Evolutionary conservation across 1,139 yeast genomes (phyloP), one percentile per base, ranked within the genome.

Genomic region (Geotrichum phurueaensis): DNA sequence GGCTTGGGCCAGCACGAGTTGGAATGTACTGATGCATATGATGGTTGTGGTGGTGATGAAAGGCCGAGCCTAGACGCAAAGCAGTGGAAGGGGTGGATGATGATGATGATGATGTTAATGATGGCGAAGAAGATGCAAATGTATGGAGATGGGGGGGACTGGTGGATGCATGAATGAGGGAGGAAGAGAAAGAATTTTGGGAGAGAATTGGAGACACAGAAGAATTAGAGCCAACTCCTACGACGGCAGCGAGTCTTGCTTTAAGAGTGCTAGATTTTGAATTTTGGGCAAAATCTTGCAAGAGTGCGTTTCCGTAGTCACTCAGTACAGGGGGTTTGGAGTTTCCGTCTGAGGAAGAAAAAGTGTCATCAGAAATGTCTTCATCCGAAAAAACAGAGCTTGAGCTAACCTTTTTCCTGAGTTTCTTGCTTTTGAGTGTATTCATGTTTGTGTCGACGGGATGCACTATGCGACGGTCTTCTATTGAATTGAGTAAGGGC

Each of bases 261-360:
- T 54, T 45, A 7, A 54, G 53, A 31, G 53, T 54, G 49, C 48
- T 25, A 3, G 51, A 27, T 55, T 56, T 56, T 9, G 57, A 54
- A 48, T 53, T 49, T 18, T 47, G 54, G n/a, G 36, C 22, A 27
- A 51, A 23, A 29, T 73, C 76, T 23, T 75, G 74, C 45, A 79
- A 65, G 6, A 79, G 65, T 18, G 78, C 78, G 62, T 77, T 69
- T 0, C 81, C 81, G 65, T 84, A 85, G 13, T 86, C 81, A 68
- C 89, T 84, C 65, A 86, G 76, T 15, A 84, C 84, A 1, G 90
- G 90, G 0, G 89, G 89, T 61, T 81, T 76, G 63, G 81, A 80
- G 27, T 83, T 80, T 62, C 76, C 80, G 65, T 83, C 88, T 49
- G 67, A 68, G 13, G 72, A 67, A 1, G 72, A 69, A 20, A 65